Evolutionary conservation across 148 eudicot species (phyloP), one percentile per base, ranked within the genome.

Genomic region (Nepenthes mirabilis): DNA sequence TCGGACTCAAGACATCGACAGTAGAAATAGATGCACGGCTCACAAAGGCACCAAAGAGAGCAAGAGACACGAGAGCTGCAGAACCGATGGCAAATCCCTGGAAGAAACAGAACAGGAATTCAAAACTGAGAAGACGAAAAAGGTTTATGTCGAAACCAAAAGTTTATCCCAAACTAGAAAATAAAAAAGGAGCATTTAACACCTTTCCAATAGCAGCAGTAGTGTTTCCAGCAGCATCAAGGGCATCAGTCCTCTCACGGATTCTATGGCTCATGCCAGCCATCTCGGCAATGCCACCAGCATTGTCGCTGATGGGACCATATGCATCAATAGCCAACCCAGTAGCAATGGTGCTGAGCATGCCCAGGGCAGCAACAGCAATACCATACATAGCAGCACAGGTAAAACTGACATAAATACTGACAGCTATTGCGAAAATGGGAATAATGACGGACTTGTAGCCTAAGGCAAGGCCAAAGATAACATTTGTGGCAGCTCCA

Each of bases 121-220:
- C 40, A 33, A 33, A 43, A 56, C 35, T 52, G 8, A 54, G 11
- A 33, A 10, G 58, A 10, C 12, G 10, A 23, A 23, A 54, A 49
- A 10, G 6, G 12, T 12, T 47, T 23, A 23, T 23, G 23, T 23
- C 23, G 23, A 23, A 23, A 23, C 23, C 23, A 23, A 2, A 59
- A 32, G 14, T 12, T 52, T 47, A 37, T 11, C 5, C 9, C 32
- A 58, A 40, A 43, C 7, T 10, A 37, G 14, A 32, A 49, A 49
- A 43, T 2, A 5, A 37, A 7, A 32, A 49, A 49, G 13, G n/a
- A 0, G 52, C 52, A 9, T 33, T 36, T 33, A 3, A 36, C 62
- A 89, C 96, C 96, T 89, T 89, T 55, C 96, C 96, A 59, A 89
- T 89, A 61, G 96, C 96, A 51, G 96, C 96, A 51, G 96, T 89